These are phyloP conservation scores for Sisymbrium altissimum DNA, from an alignment of 345 rosid species.

Conservation along the genomic window DNA sequence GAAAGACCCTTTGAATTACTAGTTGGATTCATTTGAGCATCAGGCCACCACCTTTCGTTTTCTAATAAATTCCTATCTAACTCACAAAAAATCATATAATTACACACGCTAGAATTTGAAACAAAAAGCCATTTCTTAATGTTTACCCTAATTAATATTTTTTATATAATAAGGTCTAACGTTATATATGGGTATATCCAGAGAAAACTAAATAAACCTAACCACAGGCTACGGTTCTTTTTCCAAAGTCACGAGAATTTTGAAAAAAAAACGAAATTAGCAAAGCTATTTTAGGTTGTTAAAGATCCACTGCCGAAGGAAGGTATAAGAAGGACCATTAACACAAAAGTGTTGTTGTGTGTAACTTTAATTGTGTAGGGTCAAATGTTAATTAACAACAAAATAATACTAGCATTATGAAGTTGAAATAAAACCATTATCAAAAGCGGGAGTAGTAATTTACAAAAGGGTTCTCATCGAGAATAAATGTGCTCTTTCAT, in stretches of 20 bases:
- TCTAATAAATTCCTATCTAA: constrained; percentile 31
- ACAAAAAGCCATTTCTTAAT: constrained; percentile 13
- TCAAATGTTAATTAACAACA: constrained; percentile 30
- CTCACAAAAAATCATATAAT: constrained; percentile 3
- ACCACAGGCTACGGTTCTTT: constrained; percentile 10
- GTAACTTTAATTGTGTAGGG: constrained; percentile 18
- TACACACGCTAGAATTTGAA: constrained; percentile 2
- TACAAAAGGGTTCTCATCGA: background rate
- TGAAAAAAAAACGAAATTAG: constrained; percentile 4
- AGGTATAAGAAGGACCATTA: constrained; percentile 17
- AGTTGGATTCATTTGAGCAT: constrained; percentile 35
- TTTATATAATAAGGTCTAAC: background rate
- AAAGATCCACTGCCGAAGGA: constrained; percentile 27
- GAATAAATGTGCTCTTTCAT: constrained; percentile 26
- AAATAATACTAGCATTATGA: constrained; percentile 1
- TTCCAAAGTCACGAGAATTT: constrained; percentile 9
- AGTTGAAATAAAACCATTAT: constrained; percentile 13
- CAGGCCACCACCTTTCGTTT: constrained; percentile 35
- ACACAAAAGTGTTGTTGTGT: constrained; percentile 11
- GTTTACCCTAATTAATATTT: background rate
- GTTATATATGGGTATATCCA: constrained; percentile 13
- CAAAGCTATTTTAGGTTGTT: constrained; percentile 22
- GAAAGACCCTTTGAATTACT: constrained; percentile 27
- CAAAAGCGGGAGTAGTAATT: background rate
- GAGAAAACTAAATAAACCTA: constrained; percentile 22